Evolutionary conservation across 106 monocot genomes (phyloP), one percentile per base, ranked within the genome.

Genomic region (Dendrobium chrysotoxum): DNA sequence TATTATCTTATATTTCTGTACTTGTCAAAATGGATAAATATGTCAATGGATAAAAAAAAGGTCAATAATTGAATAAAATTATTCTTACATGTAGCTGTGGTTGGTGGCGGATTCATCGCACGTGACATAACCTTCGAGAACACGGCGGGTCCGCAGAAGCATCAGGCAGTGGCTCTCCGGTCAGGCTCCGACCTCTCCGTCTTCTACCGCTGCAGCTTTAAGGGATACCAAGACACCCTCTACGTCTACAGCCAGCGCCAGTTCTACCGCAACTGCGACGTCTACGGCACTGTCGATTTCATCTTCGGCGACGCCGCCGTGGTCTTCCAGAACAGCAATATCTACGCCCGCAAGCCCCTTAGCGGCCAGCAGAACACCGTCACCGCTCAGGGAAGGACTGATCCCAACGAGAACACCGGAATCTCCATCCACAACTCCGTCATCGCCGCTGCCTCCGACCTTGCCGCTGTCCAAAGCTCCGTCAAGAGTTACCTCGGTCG

Each of bases 261-360:
- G 50, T 87, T 87, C 87, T 90, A 82, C 82, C 79, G 89, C 17
- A 58, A 90, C 57, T 90, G 86, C 76, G 76, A 83, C 40, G 57
- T 90, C 41, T 82, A 81, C 26, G 89, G 89, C 46, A 90, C 87
- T 25, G 75, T 90, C 28, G 89, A 90, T 75, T 90, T 90, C 80
- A 87, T 90, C 58, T 90, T 90, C 68, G 89, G 89, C 13, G 81
- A 90, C 77, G 79, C 87, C 15, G 80, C 55, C n/a, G 87, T 68
- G 18, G 84, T 87, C 55, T 61, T 87, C 21, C 87, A 87, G 41
- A 79, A 73, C 87, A 84, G 81, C 79, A 76, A 75, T 42, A 68
- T 87, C 40, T 79, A 73, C 75, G 41, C 57, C 4, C 21, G 81
- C 11, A 80, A 81, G 75, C 87, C 87, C 2, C 72, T 81, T 41